Evolutionary conservation across 371 early-diverging fungal genomes (phyloP).

Genomic region (Mortierella sp.): DNA sequence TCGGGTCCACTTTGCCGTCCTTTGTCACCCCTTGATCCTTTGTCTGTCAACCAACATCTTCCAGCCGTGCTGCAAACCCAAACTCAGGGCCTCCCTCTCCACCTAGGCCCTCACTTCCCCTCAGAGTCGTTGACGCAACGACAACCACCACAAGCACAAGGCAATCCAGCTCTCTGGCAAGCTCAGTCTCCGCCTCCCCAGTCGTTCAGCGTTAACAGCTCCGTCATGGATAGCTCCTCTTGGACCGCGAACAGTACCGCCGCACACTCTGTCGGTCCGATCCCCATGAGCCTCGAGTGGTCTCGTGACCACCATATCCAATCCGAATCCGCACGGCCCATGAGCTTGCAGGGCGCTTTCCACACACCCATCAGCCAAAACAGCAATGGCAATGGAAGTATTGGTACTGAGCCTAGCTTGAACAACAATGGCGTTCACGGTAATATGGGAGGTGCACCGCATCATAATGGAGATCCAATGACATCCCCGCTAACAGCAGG

Average conservation of each 20-base stretch:
- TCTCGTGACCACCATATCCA: conserved; percentile 32
- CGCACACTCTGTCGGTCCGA: conserved; percentile 40
- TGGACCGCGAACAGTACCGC: conserved; percentile 36
- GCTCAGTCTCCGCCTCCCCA: conserved; percentile 13
- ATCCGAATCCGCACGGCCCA: conserved; percentile 27
- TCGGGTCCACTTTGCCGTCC: neutral
- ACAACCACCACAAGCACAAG: conserved; percentile 8
- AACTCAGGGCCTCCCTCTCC: conserved; percentile 4
- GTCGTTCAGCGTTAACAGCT: conserved; percentile 6
- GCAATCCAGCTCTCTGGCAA: conserved; percentile 16
- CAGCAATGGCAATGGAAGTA: conserved; percentile 20
- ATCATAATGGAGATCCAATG: conserved; percentile 25
- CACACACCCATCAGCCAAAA: conserved; percentile 26
- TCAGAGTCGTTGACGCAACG: conserved; percentile 12
- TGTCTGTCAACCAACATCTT: conserved; percentile 13
- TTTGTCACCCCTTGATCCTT: conserved; percentile 4
- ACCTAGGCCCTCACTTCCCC: conserved; percentile 6
- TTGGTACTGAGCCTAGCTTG: conserved; percentile 26
- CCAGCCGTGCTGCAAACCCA: conserved; percentile 16
- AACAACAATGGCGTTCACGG: conserved; percentile 11
- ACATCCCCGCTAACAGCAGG: conserved; percentile 18
- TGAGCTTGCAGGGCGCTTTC: conserved; percentile 28
- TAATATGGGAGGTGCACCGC: conserved; percentile 11
- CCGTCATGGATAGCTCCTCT: conserved; percentile 42
- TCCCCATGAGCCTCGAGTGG: conserved; percentile 46